Conservation (phyloP, 345 rosid genomes). For the Pugionium cornutum region DNA sequence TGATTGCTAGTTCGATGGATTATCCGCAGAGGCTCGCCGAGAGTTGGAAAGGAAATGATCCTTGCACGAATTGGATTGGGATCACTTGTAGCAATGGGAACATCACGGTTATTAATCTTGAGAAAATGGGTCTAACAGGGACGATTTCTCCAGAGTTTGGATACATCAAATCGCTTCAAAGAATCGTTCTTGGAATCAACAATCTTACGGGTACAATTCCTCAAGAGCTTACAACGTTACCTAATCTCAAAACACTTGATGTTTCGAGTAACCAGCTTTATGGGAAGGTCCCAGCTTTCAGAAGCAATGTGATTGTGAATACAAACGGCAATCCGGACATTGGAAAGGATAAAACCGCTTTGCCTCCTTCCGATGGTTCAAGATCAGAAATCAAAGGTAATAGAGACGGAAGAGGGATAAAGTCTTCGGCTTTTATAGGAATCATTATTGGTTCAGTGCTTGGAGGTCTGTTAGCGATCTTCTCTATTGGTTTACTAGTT, state of each 20-base stretch:
- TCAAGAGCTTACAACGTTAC: slow-evolving; percentile 56
- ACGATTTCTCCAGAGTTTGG: slow-evolving; percentile 66
- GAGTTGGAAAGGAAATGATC: slow-evolving; percentile 83
- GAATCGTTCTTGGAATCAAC: slow-evolving; percentile 68
- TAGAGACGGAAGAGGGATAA: slow-evolving; percentile 33
- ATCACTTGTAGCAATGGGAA: slow-evolving; percentile 67
- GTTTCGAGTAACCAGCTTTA: slow-evolving; percentile 70
- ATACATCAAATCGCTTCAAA: slow-evolving; percentile 60
- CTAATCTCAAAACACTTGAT: slow-evolving; percentile 63
- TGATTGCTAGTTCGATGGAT: slow-evolving; percentile 46
- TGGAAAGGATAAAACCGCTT: slow-evolving; percentile 50
- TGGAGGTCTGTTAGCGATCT: slow-evolving; percentile 48
- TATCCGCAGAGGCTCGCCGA: slow-evolving; percentile 74
- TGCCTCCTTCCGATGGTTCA: slow-evolving; percentile 30
- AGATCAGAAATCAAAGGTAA: slow-evolving; percentile 31
- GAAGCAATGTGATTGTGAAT: slow-evolving; percentile 49
- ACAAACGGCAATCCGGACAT: slow-evolving; percentile 61
- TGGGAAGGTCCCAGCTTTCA: slow-evolving; percentile 70
- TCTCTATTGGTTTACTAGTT: slow-evolving; percentile 52
- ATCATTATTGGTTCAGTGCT: slow-evolving; percentile 51
- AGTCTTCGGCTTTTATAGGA: slow-evolving; percentile 45
- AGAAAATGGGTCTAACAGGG: slow-evolving; percentile 74
- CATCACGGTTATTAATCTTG: slow-evolving; percentile 70
- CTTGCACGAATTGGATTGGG: slow-evolving; percentile 78
- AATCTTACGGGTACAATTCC: slow-evolving; percentile 76